These are phyloP conservation scores for Kregervanrija fluxuum DNA, from an alignment of 805 yeast species.

Conservation along the genomic window DNA sequence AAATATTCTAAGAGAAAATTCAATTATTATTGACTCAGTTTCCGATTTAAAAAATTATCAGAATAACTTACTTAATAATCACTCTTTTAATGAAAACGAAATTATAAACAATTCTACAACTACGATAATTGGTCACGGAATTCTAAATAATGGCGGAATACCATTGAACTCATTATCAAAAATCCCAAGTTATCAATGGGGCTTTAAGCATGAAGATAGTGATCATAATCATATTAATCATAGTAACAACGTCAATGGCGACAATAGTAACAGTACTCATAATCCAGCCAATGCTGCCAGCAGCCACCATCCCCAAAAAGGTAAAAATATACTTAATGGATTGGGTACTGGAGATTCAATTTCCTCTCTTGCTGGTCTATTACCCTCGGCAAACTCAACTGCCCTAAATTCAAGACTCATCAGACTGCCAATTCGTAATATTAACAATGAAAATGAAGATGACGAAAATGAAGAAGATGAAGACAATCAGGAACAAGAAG, in stretches of 20 bases:
- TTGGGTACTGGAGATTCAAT: constrained; percentile 20
- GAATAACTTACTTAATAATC: constrained; percentile 19
- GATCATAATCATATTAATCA: constrained; percentile 11
- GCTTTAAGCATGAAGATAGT: constrained; percentile 25
- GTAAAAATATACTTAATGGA: constrained; percentile 20
- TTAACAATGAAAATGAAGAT: constrained; percentile 7
- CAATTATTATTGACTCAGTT: constrained; percentile 14
- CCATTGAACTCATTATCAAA: constrained; percentile 25
- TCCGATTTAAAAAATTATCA: constrained; percentile 17
- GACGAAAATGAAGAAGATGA: constrained; percentile 8
- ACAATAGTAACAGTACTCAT: background rate
- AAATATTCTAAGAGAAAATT: constrained; percentile 9
- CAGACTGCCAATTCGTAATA: constrained; percentile 21
- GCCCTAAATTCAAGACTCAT: constrained; percentile 22
- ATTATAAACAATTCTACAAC: constrained; percentile 1
- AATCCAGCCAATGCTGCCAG: no score
- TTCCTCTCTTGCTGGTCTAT: constrained; percentile 20
- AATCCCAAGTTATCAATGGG: constrained; percentile 29
- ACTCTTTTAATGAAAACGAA: constrained; percentile 10
- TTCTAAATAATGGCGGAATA: constrained; percentile 26
- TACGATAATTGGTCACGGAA: constrained; percentile 29
- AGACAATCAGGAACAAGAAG: background rate
- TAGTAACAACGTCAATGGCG: background rate
- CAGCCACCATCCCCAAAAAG: constrained; percentile 11
- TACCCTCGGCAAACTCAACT: constrained; percentile 15